Evolutionary conservation across 2,329 filamentous ascomycete species (phyloP).

Genomic region (Penicillium hordei): DNA sequence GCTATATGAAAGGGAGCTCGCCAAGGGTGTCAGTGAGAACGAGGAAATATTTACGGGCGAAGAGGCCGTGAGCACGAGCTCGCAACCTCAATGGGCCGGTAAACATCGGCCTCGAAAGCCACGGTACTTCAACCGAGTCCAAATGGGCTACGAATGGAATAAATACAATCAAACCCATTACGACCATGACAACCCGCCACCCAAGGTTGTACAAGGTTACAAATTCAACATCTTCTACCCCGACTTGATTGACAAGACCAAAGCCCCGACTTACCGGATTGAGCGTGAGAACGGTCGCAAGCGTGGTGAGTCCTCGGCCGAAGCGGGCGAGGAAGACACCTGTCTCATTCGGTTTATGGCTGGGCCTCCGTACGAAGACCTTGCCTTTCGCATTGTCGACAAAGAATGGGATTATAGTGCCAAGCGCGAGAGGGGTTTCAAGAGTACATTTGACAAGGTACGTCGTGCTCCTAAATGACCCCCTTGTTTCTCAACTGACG

Average conservation of each 20-base stretch:
- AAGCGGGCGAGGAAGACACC: slow-evolving; percentile 93
- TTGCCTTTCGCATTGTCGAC: slow-evolving; percentile 96
- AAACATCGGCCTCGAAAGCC: slow-evolving; percentile 90
- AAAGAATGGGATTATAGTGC: slow-evolving; percentile 99
- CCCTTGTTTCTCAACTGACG: slow-evolving; percentile 12
- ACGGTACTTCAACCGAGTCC: slow-evolving; percentile 94
- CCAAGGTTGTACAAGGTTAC: slow-evolving; percentile 97
- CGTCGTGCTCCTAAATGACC: slow-evolving; percentile 29
- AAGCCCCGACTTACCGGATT: slow-evolving; percentile 93
- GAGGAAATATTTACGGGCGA: slow-evolving; percentile 95
- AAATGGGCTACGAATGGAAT: slow-evolving; percentile 99
- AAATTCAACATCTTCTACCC: slow-evolving; percentile 99
- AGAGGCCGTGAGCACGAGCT: slow-evolving; percentile 67
- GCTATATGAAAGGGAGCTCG: slow-evolving; percentile 88
- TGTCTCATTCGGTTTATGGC: slow-evolving; percentile 95
- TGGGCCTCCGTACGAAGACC: slow-evolving; percentile 92
- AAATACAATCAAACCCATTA: slow-evolving; percentile 99
- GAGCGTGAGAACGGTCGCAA: slow-evolving; percentile 88
- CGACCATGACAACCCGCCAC: slow-evolving; percentile 95
- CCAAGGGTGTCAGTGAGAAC: slow-evolving; percentile 85
- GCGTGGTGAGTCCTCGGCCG: slow-evolving; percentile 86
- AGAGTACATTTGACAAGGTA: slow-evolving; percentile 97
- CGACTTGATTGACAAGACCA: slow-evolving; percentile 90
- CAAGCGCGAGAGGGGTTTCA: slow-evolving; percentile 91
- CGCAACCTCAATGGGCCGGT: slow-evolving; percentile 74